Evolutionary conservation across 2,329 filamentous ascomycete genomes (phyloP), one percentile per base, ranked within the genome.

Genomic region (Xylaria sp.): DNA sequence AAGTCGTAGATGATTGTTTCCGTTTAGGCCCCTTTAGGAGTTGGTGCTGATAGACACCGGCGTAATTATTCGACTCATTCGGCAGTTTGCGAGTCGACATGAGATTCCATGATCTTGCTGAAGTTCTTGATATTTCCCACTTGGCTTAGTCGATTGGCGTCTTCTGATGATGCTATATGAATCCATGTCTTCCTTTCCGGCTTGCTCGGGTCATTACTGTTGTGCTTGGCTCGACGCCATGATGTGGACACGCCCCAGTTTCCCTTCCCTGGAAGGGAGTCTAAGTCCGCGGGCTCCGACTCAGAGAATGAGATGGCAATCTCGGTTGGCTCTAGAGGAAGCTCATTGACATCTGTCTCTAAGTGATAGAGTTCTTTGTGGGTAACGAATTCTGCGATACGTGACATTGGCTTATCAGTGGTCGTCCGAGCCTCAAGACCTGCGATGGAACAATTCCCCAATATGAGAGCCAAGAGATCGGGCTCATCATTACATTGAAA

Each of bases 401-500:
- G 59, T 4, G 63, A n/a, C 3, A 36, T 23, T 10, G 40, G 28
- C 38, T 38, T 26, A 2, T 65, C 28, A 13, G 13, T 20, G 2
- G 48, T 15, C 15, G 40, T 13, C 3, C 60, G 17, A 5, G 38
- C 51, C 0, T 51, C 48, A 7, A 46, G 26, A 17, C 58, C 28
- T 15, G 33, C 7, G 1, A 44, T 5, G 6, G 61, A 56, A 10
- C 11, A 57, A n/a, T 62, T 69, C 11, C 63, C 70, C 13, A 59
- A 20, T 48, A 72, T 33, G 11, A 67, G 23, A 17, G 63, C 70
- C 0, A 72, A 36, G 3, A 59, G 60, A 53, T 63, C 60, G 4
- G 70, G 65, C 26, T 70, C 56, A 3, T 71, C 46, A 17, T 63
- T 57, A 59, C 70, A 65, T 46, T 69, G 68, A n/a, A 61, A 69